A percentile compares a stretch with the other conserved stretches of the same genome.
Conservation (phyloP, 1,284 basidiomycete genomes). For the Cerrena zonata region DNA sequence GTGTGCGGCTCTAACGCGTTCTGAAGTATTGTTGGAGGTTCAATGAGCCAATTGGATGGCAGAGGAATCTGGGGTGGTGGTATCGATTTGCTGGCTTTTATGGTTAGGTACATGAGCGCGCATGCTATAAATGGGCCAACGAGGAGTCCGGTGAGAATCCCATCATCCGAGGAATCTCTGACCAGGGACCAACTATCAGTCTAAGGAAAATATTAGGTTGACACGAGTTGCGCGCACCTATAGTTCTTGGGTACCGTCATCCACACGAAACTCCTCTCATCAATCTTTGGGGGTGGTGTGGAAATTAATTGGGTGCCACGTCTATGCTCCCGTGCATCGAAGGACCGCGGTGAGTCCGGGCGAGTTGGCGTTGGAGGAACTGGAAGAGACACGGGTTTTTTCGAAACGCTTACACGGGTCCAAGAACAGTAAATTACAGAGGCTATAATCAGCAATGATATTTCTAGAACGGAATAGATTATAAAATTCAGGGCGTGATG, state of each 20-base stretch:
- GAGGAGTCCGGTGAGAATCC: conserved; percentile 73
- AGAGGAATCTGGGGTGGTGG: conserved; percentile 25
- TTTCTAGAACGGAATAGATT: conserved; percentile 40
- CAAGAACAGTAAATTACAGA: conserved; percentile 62
- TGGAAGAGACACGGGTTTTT: conserved; percentile 17
- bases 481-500: background rate
- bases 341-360: conserved; percentile 35
- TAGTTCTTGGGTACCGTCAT: conserved; percentile 88
- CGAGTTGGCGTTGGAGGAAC: conserved; percentile 26
- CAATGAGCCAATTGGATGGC: conserved; percentile 70
- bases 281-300: conserved; percentile 34
- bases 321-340: conserved; percentile 42
- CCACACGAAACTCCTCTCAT: conserved; percentile 65
- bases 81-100: conserved; percentile 12
- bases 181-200: background rate
- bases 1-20: conserved; percentile 27
- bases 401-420: conserved; percentile 46
- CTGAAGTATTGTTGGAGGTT: conserved; percentile 48
- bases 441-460: conserved; percentile 49
- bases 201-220: background rate
- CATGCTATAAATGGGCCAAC: conserved; percentile 73
- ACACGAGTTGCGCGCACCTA: conserved; percentile 37
- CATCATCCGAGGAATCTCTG: conserved; percentile 79
- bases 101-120: conserved; percentile 47
- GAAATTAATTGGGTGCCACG: conserved; percentile 28